Conservation (phyloP, 2,329 filamentous ascomycete species). For the Penicillium thymicola region DNA sequence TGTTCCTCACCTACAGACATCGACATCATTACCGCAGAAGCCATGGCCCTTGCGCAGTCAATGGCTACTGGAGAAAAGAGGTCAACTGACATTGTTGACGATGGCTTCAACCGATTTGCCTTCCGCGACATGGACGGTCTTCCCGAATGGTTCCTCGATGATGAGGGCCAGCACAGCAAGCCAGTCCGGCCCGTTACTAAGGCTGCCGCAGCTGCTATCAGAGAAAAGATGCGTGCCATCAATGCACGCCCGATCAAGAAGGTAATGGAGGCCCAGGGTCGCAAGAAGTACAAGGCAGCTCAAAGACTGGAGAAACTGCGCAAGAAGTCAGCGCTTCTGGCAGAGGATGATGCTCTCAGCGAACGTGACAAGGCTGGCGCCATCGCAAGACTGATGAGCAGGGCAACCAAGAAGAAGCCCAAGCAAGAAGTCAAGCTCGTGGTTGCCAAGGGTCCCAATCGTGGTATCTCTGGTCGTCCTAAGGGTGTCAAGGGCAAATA, state of each 20-base stretch:
- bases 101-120: conserved; percentile 87
- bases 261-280: conserved; percentile 89
- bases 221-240: conserved; percentile 86
- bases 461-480: conserved; percentile 79
- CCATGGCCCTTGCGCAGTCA: conserved; percentile 93
- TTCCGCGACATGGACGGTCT: conserved; percentile 89
- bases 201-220: conserved; percentile 84
- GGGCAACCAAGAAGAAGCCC: conserved; percentile 81
- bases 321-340: conserved; percentile 91
- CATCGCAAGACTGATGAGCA: conserved; percentile 77
- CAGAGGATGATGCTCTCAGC: conserved; percentile 84
- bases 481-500: conserved; percentile 93
- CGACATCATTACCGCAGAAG: conserved; percentile 98
- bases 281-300: conserved; percentile 95
- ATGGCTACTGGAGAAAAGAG: conserved; percentile 83
- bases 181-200: conserved; percentile 86
- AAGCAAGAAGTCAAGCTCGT: conserved; percentile 81
- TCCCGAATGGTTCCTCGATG: conserved; percentile 97
- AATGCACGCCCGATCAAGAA: conserved; percentile 99
- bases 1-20: conserved; percentile 59
- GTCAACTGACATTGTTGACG: conserved; percentile 76
- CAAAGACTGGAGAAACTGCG: conserved; percentile 89
- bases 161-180: conserved; percentile 80
- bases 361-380: conserved; percentile 92
- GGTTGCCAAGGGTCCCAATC: conserved; percentile 79